Evolutionary conservation across 2,329 filamentous ascomycete genomes (phyloP), one percentile per base, ranked within the genome.

Genomic region (Basipetospora chlamydospora): DNA sequence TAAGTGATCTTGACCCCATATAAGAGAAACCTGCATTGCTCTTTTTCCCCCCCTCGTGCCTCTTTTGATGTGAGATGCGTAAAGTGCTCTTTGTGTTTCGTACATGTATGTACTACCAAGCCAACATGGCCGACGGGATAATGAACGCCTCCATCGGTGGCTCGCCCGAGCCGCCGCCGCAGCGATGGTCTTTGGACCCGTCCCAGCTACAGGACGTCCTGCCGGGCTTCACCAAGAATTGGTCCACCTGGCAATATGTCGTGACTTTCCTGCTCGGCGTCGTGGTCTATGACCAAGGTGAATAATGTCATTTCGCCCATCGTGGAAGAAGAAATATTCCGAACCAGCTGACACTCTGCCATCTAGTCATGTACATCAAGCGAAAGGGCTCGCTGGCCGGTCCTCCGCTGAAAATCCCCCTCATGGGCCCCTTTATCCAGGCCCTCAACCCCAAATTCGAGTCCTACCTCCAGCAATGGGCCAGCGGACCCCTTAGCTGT

Each of bases 401-500:
- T 3, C 74, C 75, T 11, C 47, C 55, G 18, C 70, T 74, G 62
- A 80, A 79, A 49, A 67, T 77, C 25, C 75, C 75, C 0, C 68
- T 80, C 46, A 77, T 85, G 55, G 82, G 82, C 2, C 81, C 82
- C 0, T 87, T 87, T 53, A 58, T 87, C 17, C 70, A 85, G 49
- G 80, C 78, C 3, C 65, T 87, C 21, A 67, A 82, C 46, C 82
- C 82, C 6, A 74, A 77, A 43, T 87, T 87, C 53, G 68, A 71
- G 16, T 63, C 70, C 32, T 88, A 87, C 57, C 68, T 82, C 47
- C 70, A 65, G 10, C 84, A 88, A 62, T 87, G 81, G 81, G 66
- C 72, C 11, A 84, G 78, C 40, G 82, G 77, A n/a, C 70, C 77
- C 15, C 63, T 87, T 40, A 86, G 80, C 54, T 88, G 82, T 48